Conservation (phyloP, 2,329 filamentous ascomycete genomes). For the Verticillium nubilum region DNA sequence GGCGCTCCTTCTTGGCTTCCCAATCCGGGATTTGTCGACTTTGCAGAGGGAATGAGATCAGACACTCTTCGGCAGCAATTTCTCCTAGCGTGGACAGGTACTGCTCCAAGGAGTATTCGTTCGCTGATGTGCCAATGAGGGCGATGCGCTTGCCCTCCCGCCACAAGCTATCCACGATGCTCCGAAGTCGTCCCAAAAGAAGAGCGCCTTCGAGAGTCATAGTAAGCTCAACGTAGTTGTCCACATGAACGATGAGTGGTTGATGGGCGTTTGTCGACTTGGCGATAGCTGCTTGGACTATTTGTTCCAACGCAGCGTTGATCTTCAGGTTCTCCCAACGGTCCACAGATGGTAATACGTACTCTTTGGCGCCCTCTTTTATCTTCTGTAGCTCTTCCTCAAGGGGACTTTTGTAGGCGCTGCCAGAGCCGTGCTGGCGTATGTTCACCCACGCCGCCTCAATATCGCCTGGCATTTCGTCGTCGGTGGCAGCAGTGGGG, state of each 20-base stretch:
- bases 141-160: constrained; percentile 66
- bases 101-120: constrained; percentile 39
- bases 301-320: constrained; percentile 48
- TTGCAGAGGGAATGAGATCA: constrained; percentile 22
- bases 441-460: constrained; percentile 18
- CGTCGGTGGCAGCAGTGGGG: constrained; percentile 28
- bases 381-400: constrained; percentile 40
- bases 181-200: constrained; percentile 65
- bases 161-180: constrained; percentile 67
- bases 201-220: constrained; percentile 62
- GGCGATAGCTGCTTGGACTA: constrained; percentile 43
- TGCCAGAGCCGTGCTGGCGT: constrained; percentile 15
- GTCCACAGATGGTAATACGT: constrained; percentile 29
- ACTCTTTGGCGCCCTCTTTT: constrained; percentile 26
- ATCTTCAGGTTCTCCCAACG: constrained; percentile 60
- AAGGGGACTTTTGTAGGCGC: constrained; percentile 19
- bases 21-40: constrained; percentile 4
- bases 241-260: constrained; percentile 68
- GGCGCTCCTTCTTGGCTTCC: constrained; percentile 8
- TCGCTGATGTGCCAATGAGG: constrained; percentile 72
- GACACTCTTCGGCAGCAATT: constrained; percentile 34
- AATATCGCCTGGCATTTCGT: constrained; percentile 18
- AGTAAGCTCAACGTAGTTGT: constrained; percentile 75
- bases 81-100: constrained; percentile 33
- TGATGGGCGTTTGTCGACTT: constrained; percentile 26